Evolutionary conservation across 768 basidiomycete species (phyloP).

Genomic region (Lentinula guzmanii): DNA sequence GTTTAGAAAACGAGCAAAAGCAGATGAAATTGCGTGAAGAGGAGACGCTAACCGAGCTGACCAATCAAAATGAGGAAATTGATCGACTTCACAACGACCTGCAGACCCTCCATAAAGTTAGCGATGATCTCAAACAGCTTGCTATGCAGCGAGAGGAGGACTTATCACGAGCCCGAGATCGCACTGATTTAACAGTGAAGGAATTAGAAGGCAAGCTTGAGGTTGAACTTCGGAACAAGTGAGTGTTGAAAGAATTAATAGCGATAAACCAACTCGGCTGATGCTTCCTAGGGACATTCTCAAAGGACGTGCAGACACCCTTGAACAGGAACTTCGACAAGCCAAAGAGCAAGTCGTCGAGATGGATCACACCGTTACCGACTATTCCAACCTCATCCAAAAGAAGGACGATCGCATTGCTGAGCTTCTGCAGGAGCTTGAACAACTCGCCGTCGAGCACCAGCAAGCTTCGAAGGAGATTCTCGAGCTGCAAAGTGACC

Average conservation of each 20-base stretch:
- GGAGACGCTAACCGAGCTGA: slow-evolving; percentile 54
- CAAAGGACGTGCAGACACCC: slow-evolving; percentile 48
- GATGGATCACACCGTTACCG: slow-evolving; percentile 68
- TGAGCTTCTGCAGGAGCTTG: slow-evolving; percentile 47
- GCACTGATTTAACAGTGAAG: slow-evolving; percentile 54
- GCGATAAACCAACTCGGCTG: not conserved
- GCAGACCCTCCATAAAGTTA: slow-evolving; percentile 56
- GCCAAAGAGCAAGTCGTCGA: slow-evolving; percentile 74
- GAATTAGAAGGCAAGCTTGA: slow-evolving; percentile 71
- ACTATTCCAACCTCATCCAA: slow-evolving; percentile 70
- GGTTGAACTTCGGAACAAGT: slow-evolving; percentile 63
- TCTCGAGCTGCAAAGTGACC: slow-evolving; percentile 60
- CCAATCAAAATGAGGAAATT: slow-evolving; percentile 52
- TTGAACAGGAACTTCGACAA: slow-evolving; percentile 67
- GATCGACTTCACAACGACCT: slow-evolving; percentile 51
- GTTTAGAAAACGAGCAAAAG: slow-evolving; percentile 72
- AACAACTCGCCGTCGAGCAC: slow-evolving; percentile 48
- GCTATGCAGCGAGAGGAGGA: slow-evolving; percentile 79
- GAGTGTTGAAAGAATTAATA: slow-evolving; percentile 14
- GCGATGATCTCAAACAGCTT: slow-evolving; percentile 65
- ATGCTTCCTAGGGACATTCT: slow-evolving; percentile 49
- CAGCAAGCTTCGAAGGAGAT: slow-evolving; percentile 52
- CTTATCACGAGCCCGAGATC: slow-evolving; percentile 63
- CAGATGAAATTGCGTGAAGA: slow-evolving; percentile 60
- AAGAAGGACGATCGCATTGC: slow-evolving; percentile 71